phyloP scores from a whole-genome alignment of 495 filamentous ascomycete species.

The Talaromyces ruber region DNA sequence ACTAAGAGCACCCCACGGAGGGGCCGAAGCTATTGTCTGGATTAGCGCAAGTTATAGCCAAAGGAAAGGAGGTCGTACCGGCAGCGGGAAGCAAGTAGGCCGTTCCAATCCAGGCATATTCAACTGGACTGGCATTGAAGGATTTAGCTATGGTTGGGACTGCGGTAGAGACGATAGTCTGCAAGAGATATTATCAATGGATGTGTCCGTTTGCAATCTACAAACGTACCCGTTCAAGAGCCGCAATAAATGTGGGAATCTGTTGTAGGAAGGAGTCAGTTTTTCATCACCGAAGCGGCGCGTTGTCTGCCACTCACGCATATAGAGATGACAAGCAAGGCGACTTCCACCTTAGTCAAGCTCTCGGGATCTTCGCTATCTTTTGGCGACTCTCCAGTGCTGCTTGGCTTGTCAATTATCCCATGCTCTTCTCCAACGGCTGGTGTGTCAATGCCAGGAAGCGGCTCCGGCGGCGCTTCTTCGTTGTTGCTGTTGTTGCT shows the following conservation, averaged over 20 bases:
- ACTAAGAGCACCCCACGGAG: constrained; percentile 69
- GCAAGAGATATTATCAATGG: not conserved
- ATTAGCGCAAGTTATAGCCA: not conserved
- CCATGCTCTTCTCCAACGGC: not conserved
- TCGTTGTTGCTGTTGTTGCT: not conserved
- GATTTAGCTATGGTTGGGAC: constrained; percentile 53
- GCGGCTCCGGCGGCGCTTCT: not conserved
- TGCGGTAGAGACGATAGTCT: constrained; percentile 46
- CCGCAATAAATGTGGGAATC: constrained; percentile 3
- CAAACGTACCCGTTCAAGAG: not conserved
- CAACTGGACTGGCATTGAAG: constrained; percentile 47
- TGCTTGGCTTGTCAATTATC: not conserved
- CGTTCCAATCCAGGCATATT: constrained; percentile 70
- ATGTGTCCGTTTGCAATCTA: not conserved
- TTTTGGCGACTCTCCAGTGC: not conserved
- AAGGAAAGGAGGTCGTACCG: not conserved
- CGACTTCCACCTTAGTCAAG: not conserved
- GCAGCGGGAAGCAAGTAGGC: constrained; percentile 62
- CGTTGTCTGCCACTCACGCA: not conserved
- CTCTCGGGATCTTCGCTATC: not conserved
- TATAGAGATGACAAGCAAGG: not conserved
- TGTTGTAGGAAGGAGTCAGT: not conserved
- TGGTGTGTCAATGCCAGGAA: not conserved
- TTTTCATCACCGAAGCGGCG: not conserved
- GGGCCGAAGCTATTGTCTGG: constrained; percentile 41